A percentile compares a stretch with the other conserved stretches of the same genome.
phyloP scores from a whole-genome alignment of 2,329 filamentous ascomycete species.

The Zasmidium angulare region DNA sequence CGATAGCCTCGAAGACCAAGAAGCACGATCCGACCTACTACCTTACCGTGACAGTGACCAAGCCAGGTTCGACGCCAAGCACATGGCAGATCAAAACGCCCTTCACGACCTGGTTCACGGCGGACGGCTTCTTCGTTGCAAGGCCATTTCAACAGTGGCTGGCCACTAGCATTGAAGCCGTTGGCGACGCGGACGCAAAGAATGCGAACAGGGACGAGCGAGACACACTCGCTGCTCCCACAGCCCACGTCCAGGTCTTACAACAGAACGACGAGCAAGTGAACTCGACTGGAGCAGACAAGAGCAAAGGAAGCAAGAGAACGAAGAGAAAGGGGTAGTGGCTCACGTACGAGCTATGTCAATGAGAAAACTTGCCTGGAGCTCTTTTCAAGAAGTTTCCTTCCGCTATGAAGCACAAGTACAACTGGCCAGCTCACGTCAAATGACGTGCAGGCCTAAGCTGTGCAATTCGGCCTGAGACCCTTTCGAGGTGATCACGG shows the following conservation, averaged over 20 bases:
- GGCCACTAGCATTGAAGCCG: slow-evolving; percentile 63
- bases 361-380: too few species aligned
- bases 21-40: slow-evolving; percentile 83
- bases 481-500: too few species aligned
- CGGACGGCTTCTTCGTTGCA: slow-evolving; percentile 72
- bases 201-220: slow-evolving; percentile 46
- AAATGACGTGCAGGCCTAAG: too few species aligned
- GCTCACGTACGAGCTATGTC: background rate
- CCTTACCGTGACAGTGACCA: slow-evolving; percentile 58
- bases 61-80: slow-evolving; percentile 16
- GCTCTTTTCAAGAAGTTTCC: too few species aligned
- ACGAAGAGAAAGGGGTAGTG: slow-evolving; percentile 24
- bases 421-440: too few species aligned
- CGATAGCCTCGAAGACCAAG: slow-evolving; percentile 68
- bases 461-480: too few species aligned
- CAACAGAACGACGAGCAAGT: slow-evolving; percentile 11
- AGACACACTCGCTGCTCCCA: slow-evolving; percentile 27
- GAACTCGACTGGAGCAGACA: slow-evolving; percentile 22
- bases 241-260: slow-evolving; percentile 14
- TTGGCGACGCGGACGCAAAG: slow-evolving; percentile 65
- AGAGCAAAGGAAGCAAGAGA: slow-evolving; percentile 28
- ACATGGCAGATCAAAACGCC: slow-evolving; percentile 58
- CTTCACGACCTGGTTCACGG: slow-evolving; percentile 72
- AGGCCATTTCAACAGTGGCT: slow-evolving; percentile 77
- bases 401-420: too few species aligned